These are phyloP conservation scores for Phyllosticta ampelicida DNA, from an alignment of 2,329 filamentous ascomycete genomes.

Conservation along the genomic window DNA sequence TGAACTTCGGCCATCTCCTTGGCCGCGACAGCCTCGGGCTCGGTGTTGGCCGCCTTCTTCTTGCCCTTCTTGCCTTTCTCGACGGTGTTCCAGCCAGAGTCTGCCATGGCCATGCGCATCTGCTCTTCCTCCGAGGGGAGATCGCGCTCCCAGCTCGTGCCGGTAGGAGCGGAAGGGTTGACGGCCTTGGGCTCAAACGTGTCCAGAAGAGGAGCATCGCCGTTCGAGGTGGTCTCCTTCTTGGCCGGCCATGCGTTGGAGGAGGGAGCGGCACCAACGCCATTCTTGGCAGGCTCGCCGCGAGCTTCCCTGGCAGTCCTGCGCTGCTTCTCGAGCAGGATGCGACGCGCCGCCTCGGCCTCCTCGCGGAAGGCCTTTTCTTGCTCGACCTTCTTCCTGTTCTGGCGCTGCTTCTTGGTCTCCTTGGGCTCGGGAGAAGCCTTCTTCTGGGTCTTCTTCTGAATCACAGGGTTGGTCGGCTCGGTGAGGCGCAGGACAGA, in stretches of 20 bases:
- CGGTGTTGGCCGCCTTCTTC: slow-evolving; percentile 34
- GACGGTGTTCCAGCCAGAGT: slow-evolving; percentile 52
- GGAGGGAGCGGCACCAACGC: slow-evolving; percentile 39
- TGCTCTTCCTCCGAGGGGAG: slow-evolving; percentile 52
- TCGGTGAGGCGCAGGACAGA: slow-evolving; percentile 70
- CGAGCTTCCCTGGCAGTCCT: slow-evolving; percentile 72
- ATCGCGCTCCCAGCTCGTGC: slow-evolving; percentile 33
- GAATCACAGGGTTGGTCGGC: slow-evolving; percentile 40
- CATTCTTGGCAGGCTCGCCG: slow-evolving; percentile 73
- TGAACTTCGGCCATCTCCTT: slow-evolving; percentile 25
- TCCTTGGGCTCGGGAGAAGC: slow-evolving; percentile 46
- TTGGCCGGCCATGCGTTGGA: slow-evolving; percentile 41
- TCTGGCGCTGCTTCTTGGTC: slow-evolving; percentile 93
- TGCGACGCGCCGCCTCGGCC: slow-evolving; percentile 67
- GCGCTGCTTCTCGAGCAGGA: slow-evolving; percentile 69
- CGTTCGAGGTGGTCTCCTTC: slow-evolving; percentile 15
- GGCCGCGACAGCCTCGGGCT: slow-evolving; percentile 15
- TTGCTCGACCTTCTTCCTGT: slow-evolving; percentile 76
- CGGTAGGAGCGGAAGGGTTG: slow-evolving; percentile 29
- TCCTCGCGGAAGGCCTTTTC: slow-evolving; percentile 65
- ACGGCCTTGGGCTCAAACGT: slow-evolving; percentile 36
- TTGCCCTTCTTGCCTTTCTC: slow-evolving; percentile 46
- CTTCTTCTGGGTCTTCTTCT: slow-evolving; percentile 49
- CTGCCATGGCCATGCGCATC: slow-evolving; percentile 40
- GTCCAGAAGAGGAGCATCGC: slow-evolving; percentile 33